Base-by-base conservation (phyloP, 2,329 filamentous ascomycete species). In the Verticillium albo-atrum region DNA sequence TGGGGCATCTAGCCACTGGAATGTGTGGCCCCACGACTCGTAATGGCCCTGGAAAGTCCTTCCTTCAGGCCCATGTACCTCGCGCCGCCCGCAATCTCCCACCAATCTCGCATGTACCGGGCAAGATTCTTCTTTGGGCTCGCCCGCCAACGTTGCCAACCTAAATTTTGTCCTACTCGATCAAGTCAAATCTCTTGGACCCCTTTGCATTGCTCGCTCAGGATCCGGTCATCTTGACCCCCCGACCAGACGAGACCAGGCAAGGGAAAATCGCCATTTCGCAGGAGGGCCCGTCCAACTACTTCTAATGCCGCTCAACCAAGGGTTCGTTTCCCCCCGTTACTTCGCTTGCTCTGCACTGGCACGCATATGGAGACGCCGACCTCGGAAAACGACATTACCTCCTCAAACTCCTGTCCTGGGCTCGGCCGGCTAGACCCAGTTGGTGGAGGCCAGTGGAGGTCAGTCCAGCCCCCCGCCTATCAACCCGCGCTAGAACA, bases 81-180 rank as follows among this genome's bases (percentile, higher is more conserved):
- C 20, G 59, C 50, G 55, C 59, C 54, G 61, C 60, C 56, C n/a
- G 30, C 60, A 62, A 63, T 63, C 47, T 63, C 61, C 60, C 32
- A 61, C 60, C 61, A 63, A 63, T 63, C 57, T 63, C 61, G 57
- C 55, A 63, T 63, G 61, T 63, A 62, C 61, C 61, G 61, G 61
- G 60, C 30, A 60, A 50, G 59, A 57, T 62, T 61, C 61, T 63
- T 42, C 57, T 62, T 63, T 55, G 32, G 60, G 60, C 59, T 55
- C 35, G 54, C 14, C 52, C 30, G 52, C 23, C 37, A 47, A 47
- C 37, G 37, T 47, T 47, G 37, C n/a, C 37, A 47, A 47, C 37
- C 20, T 47, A 47, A 47, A 20, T 47, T 25, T 47, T n/a, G 37
- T 47, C 37, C 37, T 20, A 47, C 37, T 47, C 37, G 37, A 47